Base-by-base conservation (phyloP, 768 basidiomycete species). In the Myochromella boudieri region DNA sequence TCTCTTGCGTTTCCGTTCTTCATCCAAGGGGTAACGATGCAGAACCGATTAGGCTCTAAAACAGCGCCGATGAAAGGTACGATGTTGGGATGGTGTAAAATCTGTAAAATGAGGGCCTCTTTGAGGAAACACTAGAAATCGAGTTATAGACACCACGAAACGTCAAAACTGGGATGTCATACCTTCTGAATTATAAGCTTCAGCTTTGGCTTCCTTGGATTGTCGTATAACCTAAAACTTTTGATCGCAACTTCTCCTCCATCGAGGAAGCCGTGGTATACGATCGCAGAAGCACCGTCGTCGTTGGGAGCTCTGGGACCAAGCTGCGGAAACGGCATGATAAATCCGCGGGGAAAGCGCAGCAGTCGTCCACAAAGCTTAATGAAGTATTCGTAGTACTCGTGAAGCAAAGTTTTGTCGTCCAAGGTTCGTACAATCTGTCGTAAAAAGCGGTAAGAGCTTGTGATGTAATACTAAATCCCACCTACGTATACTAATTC, bases 11-110 rank as follows among this genome's bases (percentile, higher is more conserved):
- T 55, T 1, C 67, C 67, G 14, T 62, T 51, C 31, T 53, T 42
- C 66, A 67, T 66, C 63, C 66, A 65, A 1, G 62, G 61, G 2
- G 54, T 52, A 2, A 68, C 22, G 15, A 68, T 60, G 21, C 53
- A 56, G 20, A 59, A 32, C 11, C 55, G 42, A 5, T 29, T 20
- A 1, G 50, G 40, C 29, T 54, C 48, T 44, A 55, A 42, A 37
- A 59, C 51, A 22, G 59, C 24, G 12, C 59, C 61, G 10, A 57
- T 45, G 44, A 59, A 63, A 0, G 58, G 49, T 15, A 63, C 46
- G 26, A 61, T 38, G 22, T 58, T 58, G 5, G 61, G 57, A 41
- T 59, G 60, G 33, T 38, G 28, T 18, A 60, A 44, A 4, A 57
- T 49, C 14, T 52, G 58, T 31, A 56, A 53, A 17, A 59, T 56